Conservation (phyloP, 176 grass and related monocot genomes). For the Ananas comosus region DNA sequence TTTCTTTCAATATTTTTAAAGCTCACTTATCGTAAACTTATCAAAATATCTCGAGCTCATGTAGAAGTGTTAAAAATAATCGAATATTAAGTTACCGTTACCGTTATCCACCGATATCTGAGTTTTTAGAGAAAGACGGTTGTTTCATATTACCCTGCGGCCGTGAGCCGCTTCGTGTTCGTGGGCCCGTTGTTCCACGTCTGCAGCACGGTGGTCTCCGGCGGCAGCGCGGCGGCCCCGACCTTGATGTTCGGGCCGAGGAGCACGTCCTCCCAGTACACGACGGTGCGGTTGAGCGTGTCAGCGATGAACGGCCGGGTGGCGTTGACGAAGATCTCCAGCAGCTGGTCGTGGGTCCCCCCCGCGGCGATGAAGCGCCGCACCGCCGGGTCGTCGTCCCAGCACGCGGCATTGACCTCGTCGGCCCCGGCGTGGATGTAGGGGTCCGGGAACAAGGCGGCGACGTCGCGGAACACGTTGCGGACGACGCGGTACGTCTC, state of each 20-base stretch:
- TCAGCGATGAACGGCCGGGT: slow-evolving; percentile 55
- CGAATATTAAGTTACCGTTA: too few relatives aligned
- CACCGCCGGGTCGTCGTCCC: slow-evolving; percentile 63
- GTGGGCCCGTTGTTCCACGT: slow-evolving; percentile 87
- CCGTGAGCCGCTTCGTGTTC: slow-evolving; percentile 81
- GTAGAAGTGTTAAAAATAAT: too few relatives aligned
- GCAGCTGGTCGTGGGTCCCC: slow-evolving; percentile 57
- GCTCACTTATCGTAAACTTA: too few relatives aligned
- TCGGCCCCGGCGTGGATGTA: slow-evolving; percentile 76
- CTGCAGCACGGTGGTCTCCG: slow-evolving; percentile 77
- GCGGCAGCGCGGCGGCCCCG: slow-evolving; percentile 34
- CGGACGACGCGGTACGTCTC: slow-evolving; percentile 69
- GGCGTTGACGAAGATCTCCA: slow-evolving; percentile 72
- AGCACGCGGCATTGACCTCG: slow-evolving; percentile 91
- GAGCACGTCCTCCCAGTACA: slow-evolving; percentile 96
- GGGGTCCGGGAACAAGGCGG: slow-evolving; percentile 51
- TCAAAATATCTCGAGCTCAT: too few relatives aligned
- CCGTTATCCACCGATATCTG: too few relatives aligned
- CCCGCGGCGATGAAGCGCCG: slow-evolving; percentile 39
- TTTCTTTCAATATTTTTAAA: too few relatives aligned
- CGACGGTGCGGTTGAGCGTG: slow-evolving; percentile 71
- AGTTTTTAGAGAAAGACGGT: too few relatives aligned
- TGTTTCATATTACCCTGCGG: slow-evolving; percentile 24
- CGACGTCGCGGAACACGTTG: slow-evolving; percentile 58
- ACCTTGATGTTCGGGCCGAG: slow-evolving; percentile 54